Conservation (phyloP, 768 basidiomycete species). For the Leccinum truebloodii region DNA sequence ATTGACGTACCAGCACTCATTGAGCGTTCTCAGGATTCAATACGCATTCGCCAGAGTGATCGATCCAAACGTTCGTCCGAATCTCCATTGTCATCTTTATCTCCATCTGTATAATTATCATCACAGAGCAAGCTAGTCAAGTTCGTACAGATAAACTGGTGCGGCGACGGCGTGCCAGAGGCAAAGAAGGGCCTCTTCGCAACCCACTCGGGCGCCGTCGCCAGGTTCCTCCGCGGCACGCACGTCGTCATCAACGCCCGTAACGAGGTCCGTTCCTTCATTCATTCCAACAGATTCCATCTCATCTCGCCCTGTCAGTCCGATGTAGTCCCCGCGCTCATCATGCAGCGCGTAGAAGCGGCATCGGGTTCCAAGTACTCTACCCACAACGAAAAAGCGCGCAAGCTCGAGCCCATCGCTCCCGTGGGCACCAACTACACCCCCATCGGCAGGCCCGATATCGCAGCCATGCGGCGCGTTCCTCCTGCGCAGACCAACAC, state of each 20-base stretch:
- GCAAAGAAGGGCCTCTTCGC: slow-evolving; percentile 91
- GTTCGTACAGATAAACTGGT: slow-evolving; percentile 97
- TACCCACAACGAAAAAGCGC: slow-evolving; percentile 72
- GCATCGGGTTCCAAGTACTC: slow-evolving; percentile 92
- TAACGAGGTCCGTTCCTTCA: slow-evolving; percentile 62
- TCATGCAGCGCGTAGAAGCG: slow-evolving; percentile 85
- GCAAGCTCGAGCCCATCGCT: slow-evolving; percentile 75
- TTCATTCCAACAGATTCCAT: not conserved
- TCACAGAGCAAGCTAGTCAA: slow-evolving; percentile 78
- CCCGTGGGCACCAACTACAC: slow-evolving; percentile 78
- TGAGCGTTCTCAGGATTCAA: slow-evolving; percentile 65
- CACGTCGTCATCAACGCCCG: slow-evolving; percentile 88
- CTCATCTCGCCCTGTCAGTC: slow-evolving; percentile 41
- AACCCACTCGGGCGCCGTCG: slow-evolving; percentile 79
- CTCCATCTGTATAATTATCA: not conserved
- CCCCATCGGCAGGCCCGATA: slow-evolving; percentile 75
- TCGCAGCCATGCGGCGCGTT: slow-evolving; percentile 54
- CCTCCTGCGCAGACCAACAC: slow-evolving; percentile 31
- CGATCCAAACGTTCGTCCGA: slow-evolving; percentile 72
- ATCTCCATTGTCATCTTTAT: not conserved
- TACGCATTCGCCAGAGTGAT: slow-evolving; percentile 87
- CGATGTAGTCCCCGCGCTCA: slow-evolving; percentile 77
- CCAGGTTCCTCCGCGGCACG: slow-evolving; percentile 75
- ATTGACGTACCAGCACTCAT: slow-evolving; percentile 4
- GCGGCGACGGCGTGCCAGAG: slow-evolving; percentile 95